These are phyloP conservation scores for Yarrowia hollandica DNA, from an alignment of 805 yeast genomes.

Conservation along the genomic window DNA sequence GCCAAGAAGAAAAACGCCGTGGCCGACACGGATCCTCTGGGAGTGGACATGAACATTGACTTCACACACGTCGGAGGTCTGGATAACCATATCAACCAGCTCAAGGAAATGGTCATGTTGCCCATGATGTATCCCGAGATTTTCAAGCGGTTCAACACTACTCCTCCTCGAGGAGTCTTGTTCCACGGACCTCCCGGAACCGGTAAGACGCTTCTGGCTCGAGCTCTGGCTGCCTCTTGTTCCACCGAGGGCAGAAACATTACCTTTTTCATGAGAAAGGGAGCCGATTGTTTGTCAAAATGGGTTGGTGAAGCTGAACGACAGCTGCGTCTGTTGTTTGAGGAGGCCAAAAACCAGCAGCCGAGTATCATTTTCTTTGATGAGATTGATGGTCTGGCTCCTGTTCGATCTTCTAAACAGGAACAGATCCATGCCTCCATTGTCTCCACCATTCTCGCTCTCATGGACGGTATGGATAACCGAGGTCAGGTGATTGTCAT, in stretches of 20 bases:
- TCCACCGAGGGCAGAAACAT: slow-evolving; percentile 81
- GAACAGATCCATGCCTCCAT: slow-evolving; percentile 98
- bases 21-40: slow-evolving; percentile 92
- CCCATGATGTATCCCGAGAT: slow-evolving; percentile 93
- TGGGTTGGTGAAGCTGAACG: slow-evolving; percentile 99
- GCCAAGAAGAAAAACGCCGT: slow-evolving; percentile 40
- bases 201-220: slow-evolving; percentile 96
- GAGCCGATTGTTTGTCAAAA: slow-evolving; percentile 94
- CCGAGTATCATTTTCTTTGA: slow-evolving; percentile 96
- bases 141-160: slow-evolving; percentile 81
- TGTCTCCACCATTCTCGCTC: slow-evolving; percentile 88
- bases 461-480: slow-evolving; percentile 99
- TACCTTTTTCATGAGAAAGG: slow-evolving; percentile 96
- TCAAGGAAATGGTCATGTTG: slow-evolving; percentile 94
- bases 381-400: slow-evolving; percentile 97
- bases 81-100: slow-evolving; percentile 83
- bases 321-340: slow-evolving; percentile 84
- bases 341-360: slow-evolving; percentile 94
- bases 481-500: slow-evolving; percentile 97
- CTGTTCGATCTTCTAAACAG: slow-evolving; percentile 94
- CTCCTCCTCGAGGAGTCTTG: slow-evolving; percentile 96
- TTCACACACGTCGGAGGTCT: slow-evolving; percentile 88
- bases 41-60: slow-evolving; percentile 82
- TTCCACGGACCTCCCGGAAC: slow-evolving; percentile 99
- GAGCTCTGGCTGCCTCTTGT: slow-evolving; percentile 95